Evolutionary conservation across 1,139 yeast species (phyloP).

Genomic region (Groenewaldozyma sp.): DNA sequence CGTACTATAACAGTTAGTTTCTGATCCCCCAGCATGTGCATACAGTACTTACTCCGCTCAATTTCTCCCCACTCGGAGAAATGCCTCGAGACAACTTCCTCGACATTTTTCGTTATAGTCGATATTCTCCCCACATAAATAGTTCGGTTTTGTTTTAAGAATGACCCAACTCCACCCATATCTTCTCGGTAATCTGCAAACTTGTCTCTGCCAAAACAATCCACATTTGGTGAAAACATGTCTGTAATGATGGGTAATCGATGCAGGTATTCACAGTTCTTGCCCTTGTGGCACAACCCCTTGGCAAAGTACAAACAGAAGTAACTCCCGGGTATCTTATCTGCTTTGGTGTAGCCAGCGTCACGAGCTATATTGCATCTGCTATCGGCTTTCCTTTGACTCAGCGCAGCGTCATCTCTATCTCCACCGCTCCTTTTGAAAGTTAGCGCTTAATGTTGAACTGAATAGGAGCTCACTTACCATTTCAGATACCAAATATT

Average conservation of each 20-base stretch:
- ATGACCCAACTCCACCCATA: conserved; percentile 92
- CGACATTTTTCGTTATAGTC: conserved; percentile 31
- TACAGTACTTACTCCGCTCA: no score
- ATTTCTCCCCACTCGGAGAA: conserved; percentile 74
- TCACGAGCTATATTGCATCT: conserved; percentile 55
- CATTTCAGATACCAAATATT: conserved; percentile 86
- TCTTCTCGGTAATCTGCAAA: conserved; percentile 79
- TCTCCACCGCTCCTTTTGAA: conserved; percentile 30
- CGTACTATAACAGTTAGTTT: no score
- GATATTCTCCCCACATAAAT: conserved; percentile 67
- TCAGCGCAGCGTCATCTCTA: conserved; percentile 26
- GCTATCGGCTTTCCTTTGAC: conserved; percentile 39
- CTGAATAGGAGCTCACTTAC: conserved; percentile 24
- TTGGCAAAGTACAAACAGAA: conserved; percentile 82
- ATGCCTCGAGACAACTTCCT: conserved; percentile 38
- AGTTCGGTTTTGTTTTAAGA: conserved; percentile 58
- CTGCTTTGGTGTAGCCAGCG: conserved; percentile 70
- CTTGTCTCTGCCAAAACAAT: conserved; percentile 90
- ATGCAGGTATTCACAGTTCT: conserved; percentile 67
- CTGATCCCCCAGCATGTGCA: no score
- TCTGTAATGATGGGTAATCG: conserved; percentile 54
- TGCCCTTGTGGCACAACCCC: conserved; percentile 78
- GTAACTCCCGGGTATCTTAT: conserved; percentile 36
- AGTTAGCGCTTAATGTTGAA: conserved; percentile 6
- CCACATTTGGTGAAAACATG: conserved; percentile 52